These are phyloP conservation scores for Parachlorella kessleri DNA, from an alignment of 139 green algal species.

Conservation along the genomic window DNA sequence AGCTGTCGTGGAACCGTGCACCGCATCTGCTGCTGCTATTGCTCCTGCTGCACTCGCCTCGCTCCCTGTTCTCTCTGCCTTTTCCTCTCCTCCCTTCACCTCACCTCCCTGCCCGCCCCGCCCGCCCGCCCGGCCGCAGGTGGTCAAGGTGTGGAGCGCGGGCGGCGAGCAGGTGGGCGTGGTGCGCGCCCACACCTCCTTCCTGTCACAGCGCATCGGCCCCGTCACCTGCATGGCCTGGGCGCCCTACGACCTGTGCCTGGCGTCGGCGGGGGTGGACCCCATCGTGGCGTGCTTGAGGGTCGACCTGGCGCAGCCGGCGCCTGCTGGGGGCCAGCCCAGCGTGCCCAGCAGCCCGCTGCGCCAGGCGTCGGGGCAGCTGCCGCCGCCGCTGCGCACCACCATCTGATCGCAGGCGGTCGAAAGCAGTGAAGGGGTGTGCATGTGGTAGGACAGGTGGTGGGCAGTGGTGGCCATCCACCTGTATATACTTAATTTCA, in stretches of 20 bases:
- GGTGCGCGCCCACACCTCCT: constrained; percentile 68
- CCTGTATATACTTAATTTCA: too few relatives aligned
- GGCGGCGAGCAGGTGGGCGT: constrained; percentile 68
- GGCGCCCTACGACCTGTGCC: constrained; percentile 80
- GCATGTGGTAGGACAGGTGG: too few relatives aligned
- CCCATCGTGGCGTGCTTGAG: not conserved
- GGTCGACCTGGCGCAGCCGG: not conserved
- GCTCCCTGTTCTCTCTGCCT: too few relatives aligned
- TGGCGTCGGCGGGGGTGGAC: constrained; percentile 65
- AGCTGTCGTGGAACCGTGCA: too few relatives aligned
- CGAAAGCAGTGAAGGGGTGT: too few relatives aligned
- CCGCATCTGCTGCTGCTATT: too few relatives aligned
- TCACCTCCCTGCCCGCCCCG: not conserved
- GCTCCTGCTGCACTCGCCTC: too few relatives aligned
- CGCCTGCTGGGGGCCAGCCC: not conserved
- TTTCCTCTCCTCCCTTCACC: not conserved
- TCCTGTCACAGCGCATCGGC: constrained; percentile 66
- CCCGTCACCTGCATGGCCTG: constrained; percentile 82
- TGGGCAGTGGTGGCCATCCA: too few relatives aligned
- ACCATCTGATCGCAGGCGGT: too few relatives aligned
- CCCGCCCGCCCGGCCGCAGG: constrained; percentile 9
- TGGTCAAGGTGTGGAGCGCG: constrained; percentile 60
- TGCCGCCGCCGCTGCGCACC: not conserved
- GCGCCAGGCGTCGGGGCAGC: not conserved
- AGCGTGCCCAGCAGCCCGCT: not conserved